A percentile compares a stretch with the other conserved stretches of the same genome.
Evolutionary conservation across 2,329 filamentous ascomycete genomes (phyloP).

Genomic region (Alternaria incomplexa): DNA sequence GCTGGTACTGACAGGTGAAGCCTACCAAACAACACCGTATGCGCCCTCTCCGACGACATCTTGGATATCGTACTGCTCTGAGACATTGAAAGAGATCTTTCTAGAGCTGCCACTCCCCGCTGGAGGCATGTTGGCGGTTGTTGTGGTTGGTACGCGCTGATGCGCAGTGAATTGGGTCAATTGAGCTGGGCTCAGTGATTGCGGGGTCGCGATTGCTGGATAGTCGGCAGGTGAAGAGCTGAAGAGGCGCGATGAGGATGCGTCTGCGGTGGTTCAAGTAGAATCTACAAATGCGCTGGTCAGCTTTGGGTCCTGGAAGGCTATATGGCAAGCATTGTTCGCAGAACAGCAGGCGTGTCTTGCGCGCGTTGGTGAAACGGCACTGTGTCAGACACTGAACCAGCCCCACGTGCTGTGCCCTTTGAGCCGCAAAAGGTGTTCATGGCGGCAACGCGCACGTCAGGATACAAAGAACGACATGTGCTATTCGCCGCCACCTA

Average conservation of each 20-base stretch:
- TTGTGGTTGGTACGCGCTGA: conserved; percentile 23
- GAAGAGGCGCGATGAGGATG: neutral
- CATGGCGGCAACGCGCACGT: neutral
- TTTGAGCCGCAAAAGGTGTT: conserved; percentile 19
- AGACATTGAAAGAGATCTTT: conserved; percentile 99
- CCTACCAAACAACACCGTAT: conserved; percentile 97
- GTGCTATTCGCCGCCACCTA: neutral
- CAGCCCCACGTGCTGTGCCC: conserved; percentile 32
- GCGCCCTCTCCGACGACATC: conserved; percentile 99
- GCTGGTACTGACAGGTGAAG: conserved; percentile 20
- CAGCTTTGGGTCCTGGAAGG: conserved; percentile 22
- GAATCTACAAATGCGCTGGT: conserved; percentile 26
- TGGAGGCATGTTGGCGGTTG: conserved; percentile 43
- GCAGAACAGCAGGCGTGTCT: conserved; percentile 24
- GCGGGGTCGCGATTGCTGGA: conserved; percentile 14
- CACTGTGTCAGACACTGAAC: conserved; percentile 27
- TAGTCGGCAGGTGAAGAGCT: neutral
- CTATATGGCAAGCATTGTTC: conserved; percentile 20
- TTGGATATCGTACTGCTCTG: conserved; percentile 99
- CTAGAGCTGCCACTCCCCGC: conserved; percentile 63
- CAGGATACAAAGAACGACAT: conserved; percentile 3
- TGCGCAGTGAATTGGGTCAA: conserved; percentile 20
- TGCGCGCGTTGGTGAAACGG: conserved; percentile 36
- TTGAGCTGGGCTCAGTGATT: conserved; percentile 20
- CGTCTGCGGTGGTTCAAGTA: conserved; percentile 1